Base-by-base conservation (phyloP, 768 basidiomycete species). In the Inosperma sp. region DNA sequence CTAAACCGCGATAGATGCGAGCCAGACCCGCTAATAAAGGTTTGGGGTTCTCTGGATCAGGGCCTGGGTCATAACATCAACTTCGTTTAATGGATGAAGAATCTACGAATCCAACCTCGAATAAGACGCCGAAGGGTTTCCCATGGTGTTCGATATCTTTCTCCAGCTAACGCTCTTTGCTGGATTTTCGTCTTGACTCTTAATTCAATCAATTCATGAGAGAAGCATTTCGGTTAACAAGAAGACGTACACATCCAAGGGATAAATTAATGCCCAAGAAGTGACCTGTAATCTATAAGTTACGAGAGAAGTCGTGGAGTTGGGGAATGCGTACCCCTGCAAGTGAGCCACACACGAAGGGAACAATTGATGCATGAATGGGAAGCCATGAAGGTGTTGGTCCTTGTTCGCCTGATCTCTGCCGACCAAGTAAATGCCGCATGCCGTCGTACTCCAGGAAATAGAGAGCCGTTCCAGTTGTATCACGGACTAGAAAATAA, bases 111-210 rank as follows among this genome's bases (percentile, higher is more conserved):
- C 10, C 21, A 42, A 88, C 88, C 93, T 75, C 91, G 78, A 45
- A 95, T 78, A 16, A 96, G 77, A 21, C 93, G 82, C 56, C 73
- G 72, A 29, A 93, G 70, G 10, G 93, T 94, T 63, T 84, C 85
- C 59, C 74, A 74, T 25, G 84, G 75, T 45, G 85, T 79, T 48
- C 89, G 82, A 54, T 84, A 82, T 45, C 72, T 75, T 55, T 87
- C 79, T 39, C 90, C 88, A 5, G 92, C 86, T 45, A 97, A 72
- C 21, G 91, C 84, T 46, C 94, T 83, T 67, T 94, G 89, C 66
- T 97, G 94, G n/a, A 94, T 77, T 69, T 94, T 95, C 0, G 94
- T 97, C 77, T 95, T 92, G 37, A 93, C 88, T 35, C 88, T 90
- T 56, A 16, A 55, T 26, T 49, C 59, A 35, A 57, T 51, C 33